Evolutionary conservation across 306 rosid genomes (phyloP).

Genomic region (Pyrus betulifolia): DNA sequence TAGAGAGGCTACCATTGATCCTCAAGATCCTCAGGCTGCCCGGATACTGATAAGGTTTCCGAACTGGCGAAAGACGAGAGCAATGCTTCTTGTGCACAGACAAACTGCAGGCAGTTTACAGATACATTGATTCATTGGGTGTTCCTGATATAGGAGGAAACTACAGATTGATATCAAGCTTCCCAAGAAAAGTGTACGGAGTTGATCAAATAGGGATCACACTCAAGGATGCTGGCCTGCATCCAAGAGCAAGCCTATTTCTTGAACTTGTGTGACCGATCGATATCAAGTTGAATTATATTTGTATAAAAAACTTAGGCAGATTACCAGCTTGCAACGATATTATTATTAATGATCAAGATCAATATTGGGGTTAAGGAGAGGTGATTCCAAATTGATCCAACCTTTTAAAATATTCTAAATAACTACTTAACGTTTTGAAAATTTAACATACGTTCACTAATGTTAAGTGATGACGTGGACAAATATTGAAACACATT

Average conservation of each 20-base stretch:
- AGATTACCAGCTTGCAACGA: not conserved
- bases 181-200: slow-evolving; percentile 65
- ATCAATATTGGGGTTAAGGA: too few relatives aligned
- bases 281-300: not conserved
- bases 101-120: slow-evolving; percentile 56
- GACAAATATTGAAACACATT: too few relatives aligned
- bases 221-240: slow-evolving; percentile 63
- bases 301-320: not conserved
- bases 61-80: slow-evolving; percentile 78
- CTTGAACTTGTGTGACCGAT: slow-evolving; percentile 39
- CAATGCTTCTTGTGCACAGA: slow-evolving; percentile 53
- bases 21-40: slow-evolving; percentile 33
- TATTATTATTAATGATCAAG: not conserved
- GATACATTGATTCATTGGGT: slow-evolving; percentile 57
- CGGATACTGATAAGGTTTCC: slow-evolving; percentile 80
- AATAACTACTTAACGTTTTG: not conserved
- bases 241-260: slow-evolving; percentile 69
- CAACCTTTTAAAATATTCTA: too few relatives aligned
- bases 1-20: slow-evolving; percentile 18
- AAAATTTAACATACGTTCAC: not conserved
- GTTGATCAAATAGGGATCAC: slow-evolving; percentile 66
- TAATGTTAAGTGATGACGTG: too few relatives aligned
- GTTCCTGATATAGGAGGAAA: slow-evolving; percentile 39
- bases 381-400: not conserved
- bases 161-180: slow-evolving; percentile 68